Evolutionary conservation across 345 rosid species (phyloP).

Genomic region (Murraya paniculata): DNA sequence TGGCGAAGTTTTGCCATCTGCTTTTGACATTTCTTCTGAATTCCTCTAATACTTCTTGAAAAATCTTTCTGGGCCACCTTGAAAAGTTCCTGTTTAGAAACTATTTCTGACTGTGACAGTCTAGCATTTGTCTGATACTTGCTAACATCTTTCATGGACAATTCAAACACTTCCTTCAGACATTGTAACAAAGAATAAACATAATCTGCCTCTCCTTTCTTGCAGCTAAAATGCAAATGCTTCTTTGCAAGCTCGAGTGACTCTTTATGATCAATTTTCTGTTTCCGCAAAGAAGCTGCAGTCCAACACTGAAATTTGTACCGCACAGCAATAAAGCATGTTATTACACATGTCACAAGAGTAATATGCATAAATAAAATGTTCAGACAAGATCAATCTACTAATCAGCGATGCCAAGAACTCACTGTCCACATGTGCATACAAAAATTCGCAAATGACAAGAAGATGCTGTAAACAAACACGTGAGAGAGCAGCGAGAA

Average conservation of each 20-base stretch:
- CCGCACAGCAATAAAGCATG: conserved; percentile 3
- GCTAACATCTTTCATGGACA: conserved; percentile 16
- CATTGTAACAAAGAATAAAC: conserved; percentile 51
- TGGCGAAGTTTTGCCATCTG: conserved; percentile 39
- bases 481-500: not conserved
- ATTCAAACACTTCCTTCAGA: conserved; percentile 56
- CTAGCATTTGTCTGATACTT: conserved; percentile 27
- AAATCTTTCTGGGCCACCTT: conserved; percentile 45
- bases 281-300: conserved; percentile 66
- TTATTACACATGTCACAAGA: not conserved
- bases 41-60: conserved; percentile 39
- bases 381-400: not conserved
- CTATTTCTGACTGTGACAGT: conserved; percentile 13
- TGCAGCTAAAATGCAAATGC: conserved; percentile 61
- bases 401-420: not conserved
- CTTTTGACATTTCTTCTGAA: conserved; percentile 50
- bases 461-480: not conserved
- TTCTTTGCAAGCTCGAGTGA: conserved; percentile 65
- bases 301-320: conserved; percentile 72
- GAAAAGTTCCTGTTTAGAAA: conserved; percentile 27
- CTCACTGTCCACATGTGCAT: not conserved
- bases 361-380: not conserved
- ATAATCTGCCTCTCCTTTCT: conserved; percentile 58
- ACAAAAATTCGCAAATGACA: not conserved
- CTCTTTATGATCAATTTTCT: conserved; percentile 57